A percentile compares a stretch with the other conserved stretches of the same genome.
phyloP scores from a whole-genome alignment of 768 basidiomycete genomes.

The Termitomyces sp. region DNA sequence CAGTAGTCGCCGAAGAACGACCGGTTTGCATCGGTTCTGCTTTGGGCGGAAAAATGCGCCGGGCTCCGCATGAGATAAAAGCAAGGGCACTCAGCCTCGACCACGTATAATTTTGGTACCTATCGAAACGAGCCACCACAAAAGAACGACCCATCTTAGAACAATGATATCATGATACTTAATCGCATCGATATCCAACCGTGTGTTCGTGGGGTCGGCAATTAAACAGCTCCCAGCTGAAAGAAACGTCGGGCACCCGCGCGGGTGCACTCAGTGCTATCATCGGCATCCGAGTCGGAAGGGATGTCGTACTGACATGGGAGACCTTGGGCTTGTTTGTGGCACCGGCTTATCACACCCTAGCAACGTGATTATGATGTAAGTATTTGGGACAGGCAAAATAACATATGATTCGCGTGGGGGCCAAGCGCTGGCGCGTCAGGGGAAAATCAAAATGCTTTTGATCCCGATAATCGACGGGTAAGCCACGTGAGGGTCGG shows the following conservation, averaged over 20 bases:
- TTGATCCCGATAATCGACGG: constrained; percentile 2
- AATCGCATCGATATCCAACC: background rate
- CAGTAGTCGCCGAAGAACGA: background rate
- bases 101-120: too few species aligned
- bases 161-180: background rate
- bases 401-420: background rate
- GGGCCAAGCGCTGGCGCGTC: too few species aligned
- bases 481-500: background rate
- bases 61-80: too few species aligned
- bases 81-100: too few species aligned
- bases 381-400: too few species aligned
- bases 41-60: too few species aligned
- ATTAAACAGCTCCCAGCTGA: background rate
- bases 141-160: too few species aligned
- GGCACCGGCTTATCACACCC: background rate
- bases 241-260: background rate
- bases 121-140: too few species aligned
- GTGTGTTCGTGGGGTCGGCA: background rate
- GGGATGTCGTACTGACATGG: background rate
- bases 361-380: background rate
- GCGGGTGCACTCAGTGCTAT: background rate
- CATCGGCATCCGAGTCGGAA: background rate
- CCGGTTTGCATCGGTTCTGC: too few species aligned
- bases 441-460: background rate
- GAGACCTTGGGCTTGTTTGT: background rate